Base-by-base conservation (phyloP, 177 flowering plant species). In the Tripterygium wilfordii region DNA sequence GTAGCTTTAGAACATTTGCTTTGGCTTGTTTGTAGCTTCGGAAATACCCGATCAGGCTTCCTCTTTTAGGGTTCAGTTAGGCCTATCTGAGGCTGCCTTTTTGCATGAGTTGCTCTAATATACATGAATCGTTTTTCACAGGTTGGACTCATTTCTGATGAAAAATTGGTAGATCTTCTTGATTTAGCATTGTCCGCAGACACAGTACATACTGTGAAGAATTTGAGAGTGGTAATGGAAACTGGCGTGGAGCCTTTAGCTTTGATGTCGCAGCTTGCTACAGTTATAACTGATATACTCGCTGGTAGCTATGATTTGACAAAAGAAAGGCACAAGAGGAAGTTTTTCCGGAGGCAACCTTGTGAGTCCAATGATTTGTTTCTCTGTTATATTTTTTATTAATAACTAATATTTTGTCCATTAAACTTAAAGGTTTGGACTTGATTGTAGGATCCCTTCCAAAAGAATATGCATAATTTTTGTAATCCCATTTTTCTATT, bases 181-280 rank as follows among this genome's bases (percentile, higher is more conserved):
- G 99, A 94, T 75, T 68, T 90, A 57, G 97, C 99, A 43, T 62
- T 94, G 48, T 94, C 99, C 27, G 99, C 97, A 26, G 97, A 94
- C 74, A 94, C 99, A 8, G 94, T 90, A 29, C 90, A 85, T 63
- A 94, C 97, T 8, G 97, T 94, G 54, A 94, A 90, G 76, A 79
- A 63, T 53, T 66, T 94, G 58, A 80, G 97, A 62, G 81, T 76
- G 61, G 83, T 94, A 39, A 85, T 85, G 92, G 95, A 94, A 72
- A 73, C 82, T 54, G 96, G 99, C 21, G 91, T 85, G 25, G 97
- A 90, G 68, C 96, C 99, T 49, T 53, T 90, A 35, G 88, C 87
- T 40, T 75, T 94, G 69, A 90, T 94, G 96, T 90, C 99, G 23
- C 99, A 94, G 54, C 92, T 94, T 65, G 99, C 99, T 25, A 85